Conservation (phyloP, 495 filamentous ascomycete species). For the Penicillium cataractarum region DNA sequence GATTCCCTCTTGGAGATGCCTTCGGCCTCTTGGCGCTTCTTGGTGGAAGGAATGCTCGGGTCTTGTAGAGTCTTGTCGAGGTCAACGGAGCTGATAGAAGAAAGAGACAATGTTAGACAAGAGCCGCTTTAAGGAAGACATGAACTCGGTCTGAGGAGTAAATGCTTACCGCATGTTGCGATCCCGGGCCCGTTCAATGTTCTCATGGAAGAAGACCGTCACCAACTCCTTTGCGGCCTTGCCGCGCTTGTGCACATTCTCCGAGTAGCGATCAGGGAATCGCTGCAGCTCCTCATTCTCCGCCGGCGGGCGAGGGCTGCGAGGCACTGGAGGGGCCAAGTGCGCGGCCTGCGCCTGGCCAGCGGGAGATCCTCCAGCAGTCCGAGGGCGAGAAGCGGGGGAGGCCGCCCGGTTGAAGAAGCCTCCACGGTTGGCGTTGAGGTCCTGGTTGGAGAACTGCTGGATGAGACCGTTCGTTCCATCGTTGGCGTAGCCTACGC, state of each 20-base stretch:
- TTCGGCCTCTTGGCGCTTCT: conserved; percentile 77
- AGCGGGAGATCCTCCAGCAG: conserved; percentile 63
- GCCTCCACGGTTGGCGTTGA: conserved; percentile 69
- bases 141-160: neutral
- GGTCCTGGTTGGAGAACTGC: conserved; percentile 97
- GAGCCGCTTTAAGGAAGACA: neutral
- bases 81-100: conserved; percentile 72
- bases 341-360: conserved; percentile 66
- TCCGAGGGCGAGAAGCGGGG: conserved; percentile 74
- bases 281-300: conserved; percentile 62
- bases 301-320: conserved; percentile 44
- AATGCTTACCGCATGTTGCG: conserved; percentile 79
- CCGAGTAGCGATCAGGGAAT: conserved; percentile 76
- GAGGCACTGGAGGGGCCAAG: conserved; percentile 65
- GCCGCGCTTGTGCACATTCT: conserved; percentile 76
- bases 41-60: conserved; percentile 68
- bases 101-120: neutral
- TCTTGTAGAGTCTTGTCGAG: conserved; percentile 82
- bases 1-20: conserved; percentile 82
- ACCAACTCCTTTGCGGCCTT: conserved; percentile 66
- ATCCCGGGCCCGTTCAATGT: conserved; percentile 87
- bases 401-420: conserved; percentile 73
- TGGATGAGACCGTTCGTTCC: conserved; percentile 82
- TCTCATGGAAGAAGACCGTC: conserved; percentile 92
- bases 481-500: conserved; percentile 57